phyloP scores from a whole-genome alignment of 345 rosid species.

The Lepidium sativum region DNA sequence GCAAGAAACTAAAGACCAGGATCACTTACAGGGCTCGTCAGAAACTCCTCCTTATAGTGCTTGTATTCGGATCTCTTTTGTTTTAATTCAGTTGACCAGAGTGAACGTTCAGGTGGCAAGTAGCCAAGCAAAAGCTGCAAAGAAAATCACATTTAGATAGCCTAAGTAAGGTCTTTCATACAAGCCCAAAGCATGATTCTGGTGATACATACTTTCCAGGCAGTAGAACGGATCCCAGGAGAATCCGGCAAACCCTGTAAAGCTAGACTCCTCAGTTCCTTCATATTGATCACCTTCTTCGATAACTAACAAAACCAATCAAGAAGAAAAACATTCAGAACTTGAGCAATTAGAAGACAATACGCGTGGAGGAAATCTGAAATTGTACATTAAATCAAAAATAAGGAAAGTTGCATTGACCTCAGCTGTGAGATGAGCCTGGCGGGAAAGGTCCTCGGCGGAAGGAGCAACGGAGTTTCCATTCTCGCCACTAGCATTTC shows the following conservation, averaged over 20 bases:
- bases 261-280: constrained; percentile 76
- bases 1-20: constrained; percentile 9
- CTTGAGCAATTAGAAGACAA: background rate
- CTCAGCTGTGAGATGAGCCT: constrained; percentile 77
- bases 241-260: constrained; percentile 82
- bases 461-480: constrained; percentile 36
- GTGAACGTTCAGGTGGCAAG: constrained; percentile 75
- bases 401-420: constrained; percentile 26
- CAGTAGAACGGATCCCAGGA: constrained; percentile 77
- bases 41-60: constrained; percentile 79
- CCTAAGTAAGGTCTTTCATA: background rate
- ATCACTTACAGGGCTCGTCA: constrained; percentile 86
- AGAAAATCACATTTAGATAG: background rate
- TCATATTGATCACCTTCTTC: constrained; percentile 69
- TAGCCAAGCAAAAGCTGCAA: constrained; percentile 84
- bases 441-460: constrained; percentile 66
- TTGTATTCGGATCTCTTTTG: constrained; percentile 86
- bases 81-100: constrained; percentile 73
- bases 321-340: background rate
- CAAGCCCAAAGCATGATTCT: background rate
- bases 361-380: background rate
- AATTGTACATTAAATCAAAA: background rate
- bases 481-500: too few relatives aligned
- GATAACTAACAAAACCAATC: constrained; percentile 43
- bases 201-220: constrained; percentile 61